These are phyloP conservation scores for Hypoxylon sp. DNA, from an alignment of 2,329 filamentous ascomycete species.

Conservation along the genomic window DNA sequence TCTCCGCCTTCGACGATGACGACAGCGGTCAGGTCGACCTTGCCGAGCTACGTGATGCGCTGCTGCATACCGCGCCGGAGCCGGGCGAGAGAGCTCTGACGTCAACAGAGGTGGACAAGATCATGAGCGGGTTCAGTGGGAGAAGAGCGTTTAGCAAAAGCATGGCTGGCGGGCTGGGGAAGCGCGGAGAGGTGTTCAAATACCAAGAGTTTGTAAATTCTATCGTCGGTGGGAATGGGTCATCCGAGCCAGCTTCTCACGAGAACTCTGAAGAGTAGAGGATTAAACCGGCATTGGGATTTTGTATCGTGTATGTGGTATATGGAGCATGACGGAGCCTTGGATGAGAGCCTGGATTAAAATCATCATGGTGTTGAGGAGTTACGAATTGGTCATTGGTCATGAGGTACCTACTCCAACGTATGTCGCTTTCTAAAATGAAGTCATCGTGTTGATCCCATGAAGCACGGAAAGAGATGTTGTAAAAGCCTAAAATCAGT, in stretches of 20 bases:
- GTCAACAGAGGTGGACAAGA: constrained; percentile 82
- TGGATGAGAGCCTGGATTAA: constrained; percentile 13
- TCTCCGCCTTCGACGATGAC: constrained; percentile 95
- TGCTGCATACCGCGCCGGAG: constrained; percentile 85
- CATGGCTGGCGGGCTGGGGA: constrained; percentile 61
- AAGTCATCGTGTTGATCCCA: constrained; percentile 10
- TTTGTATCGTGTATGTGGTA: constrained; percentile 7
- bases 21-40: constrained; percentile 94
- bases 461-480: background rate
- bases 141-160: constrained; percentile 81
- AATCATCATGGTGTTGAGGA: constrained; percentile 13
- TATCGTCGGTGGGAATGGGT: constrained; percentile 65
- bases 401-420: constrained; percentile 6
- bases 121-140: constrained; percentile 88
- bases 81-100: constrained; percentile 73
- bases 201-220: constrained; percentile 92
- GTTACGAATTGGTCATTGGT: constrained; percentile 17
- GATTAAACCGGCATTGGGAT: background rate
- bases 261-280: constrained; percentile 52
- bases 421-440: constrained; percentile 7
- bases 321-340: constrained; percentile 7
- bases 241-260: constrained; percentile 42
- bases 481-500: no score
- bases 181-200: constrained; percentile 88
- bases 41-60: constrained; percentile 81